phyloP scores from a whole-genome alignment of 2,329 filamentous ascomycete species.

The Fusarium mangiferae region DNA sequence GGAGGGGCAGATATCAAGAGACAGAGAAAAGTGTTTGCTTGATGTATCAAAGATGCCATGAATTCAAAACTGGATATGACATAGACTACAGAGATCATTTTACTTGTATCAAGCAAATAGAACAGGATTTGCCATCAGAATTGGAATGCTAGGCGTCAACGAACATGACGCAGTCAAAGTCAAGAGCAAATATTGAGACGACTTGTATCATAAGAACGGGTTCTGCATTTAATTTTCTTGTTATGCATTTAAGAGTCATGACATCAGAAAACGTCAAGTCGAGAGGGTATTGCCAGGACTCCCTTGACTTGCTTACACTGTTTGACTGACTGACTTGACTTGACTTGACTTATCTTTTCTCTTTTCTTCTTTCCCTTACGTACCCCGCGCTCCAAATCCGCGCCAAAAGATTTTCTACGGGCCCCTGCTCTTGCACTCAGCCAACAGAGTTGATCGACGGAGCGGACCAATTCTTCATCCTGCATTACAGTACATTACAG shows the following conservation, averaged over 20 bases:
- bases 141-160: slow-evolving; percentile 25
- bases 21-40: background rate
- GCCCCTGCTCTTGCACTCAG: slow-evolving; percentile 20
- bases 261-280: background rate
- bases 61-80: too few species aligned
- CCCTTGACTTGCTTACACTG: too few species aligned
- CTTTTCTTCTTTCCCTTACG: background rate
- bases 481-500: slow-evolving; percentile 38
- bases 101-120: background rate
- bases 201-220: background rate
- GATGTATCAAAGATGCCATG: background rate
- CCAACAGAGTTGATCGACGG: slow-evolving; percentile 33
- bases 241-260: background rate
- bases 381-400: slow-evolving; percentile 40
- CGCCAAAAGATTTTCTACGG: slow-evolving; percentile 43
- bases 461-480: slow-evolving; percentile 43
- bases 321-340: background rate
- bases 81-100: too few species aligned
- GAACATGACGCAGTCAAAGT: slow-evolving; percentile 36
- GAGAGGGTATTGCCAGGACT: background rate
- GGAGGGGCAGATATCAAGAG: background rate
- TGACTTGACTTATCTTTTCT: background rate
- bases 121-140: background rate
- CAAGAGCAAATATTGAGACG: background rate
- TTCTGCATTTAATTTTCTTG: background rate